phyloP scores from a whole-genome alignment of 805 yeast genomes.

The Candida endomychidarum region DNA sequence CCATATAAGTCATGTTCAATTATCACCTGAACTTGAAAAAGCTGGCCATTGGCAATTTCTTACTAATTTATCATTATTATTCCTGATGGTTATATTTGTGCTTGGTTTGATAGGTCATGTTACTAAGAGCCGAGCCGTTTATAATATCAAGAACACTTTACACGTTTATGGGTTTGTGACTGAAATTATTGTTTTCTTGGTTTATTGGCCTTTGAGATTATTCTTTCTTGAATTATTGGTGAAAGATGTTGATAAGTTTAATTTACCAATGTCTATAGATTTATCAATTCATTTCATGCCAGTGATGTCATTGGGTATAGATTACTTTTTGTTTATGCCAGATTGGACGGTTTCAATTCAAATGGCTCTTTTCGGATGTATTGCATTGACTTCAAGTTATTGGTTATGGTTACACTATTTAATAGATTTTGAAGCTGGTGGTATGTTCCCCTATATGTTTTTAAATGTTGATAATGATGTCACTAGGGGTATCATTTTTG shows the following conservation, averaged over 20 bases:
- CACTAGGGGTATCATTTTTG: constrained; percentile 49
- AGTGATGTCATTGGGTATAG: constrained; percentile 47
- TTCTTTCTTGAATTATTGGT: constrained; percentile 51
- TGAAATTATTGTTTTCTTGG: constrained; percentile 59
- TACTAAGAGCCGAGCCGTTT: constrained; percentile 22
- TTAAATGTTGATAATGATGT: constrained; percentile 50
- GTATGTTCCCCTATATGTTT: constrained; percentile 67
- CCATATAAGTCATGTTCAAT: constrained; percentile 19
- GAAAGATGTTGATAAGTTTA: constrained; percentile 27
- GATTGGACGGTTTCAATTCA: constrained; percentile 35
- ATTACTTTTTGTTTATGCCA: constrained; percentile 55
- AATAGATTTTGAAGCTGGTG: constrained; percentile 47
- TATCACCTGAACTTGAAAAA: constrained; percentile 50
- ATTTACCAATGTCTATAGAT: constrained; percentile 53
- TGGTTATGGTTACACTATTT: constrained; percentile 52
- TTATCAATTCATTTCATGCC: constrained; percentile 63
- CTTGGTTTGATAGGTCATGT: constrained; percentile 40
- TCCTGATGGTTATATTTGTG: constrained; percentile 45
- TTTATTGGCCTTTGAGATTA: constrained; percentile 70
- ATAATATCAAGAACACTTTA: constrained; percentile 36
- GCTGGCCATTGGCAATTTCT: constrained; percentile 76
- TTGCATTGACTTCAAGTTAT: constrained; percentile 45
- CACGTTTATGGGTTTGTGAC: constrained; percentile 57
- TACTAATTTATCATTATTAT: constrained; percentile 59
- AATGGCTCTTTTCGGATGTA: constrained; percentile 41